phyloP scores from a whole-genome alignment of 805 yeast species.

The Starmerella riodocensis region DNA sequence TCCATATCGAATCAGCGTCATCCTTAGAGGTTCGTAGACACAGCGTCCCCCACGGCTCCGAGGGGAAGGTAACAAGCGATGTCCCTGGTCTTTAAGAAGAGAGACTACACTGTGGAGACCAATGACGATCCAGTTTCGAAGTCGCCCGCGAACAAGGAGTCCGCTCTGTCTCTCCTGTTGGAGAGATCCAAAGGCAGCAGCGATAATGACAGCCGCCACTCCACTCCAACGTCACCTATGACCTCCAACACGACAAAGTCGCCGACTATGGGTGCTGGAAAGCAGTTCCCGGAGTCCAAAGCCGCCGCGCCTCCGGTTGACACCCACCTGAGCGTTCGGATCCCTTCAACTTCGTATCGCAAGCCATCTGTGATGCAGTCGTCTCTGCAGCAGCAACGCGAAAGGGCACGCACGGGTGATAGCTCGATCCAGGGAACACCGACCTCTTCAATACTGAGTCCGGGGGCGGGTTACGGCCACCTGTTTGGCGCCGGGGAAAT shows the following conservation, averaged over 20 bases:
- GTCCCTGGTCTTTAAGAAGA: constrained; percentile 17
- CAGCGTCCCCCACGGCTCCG: background rate
- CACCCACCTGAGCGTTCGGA: constrained; percentile 10
- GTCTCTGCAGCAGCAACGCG: constrained; percentile 16
- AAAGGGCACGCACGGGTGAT: constrained; percentile 31
- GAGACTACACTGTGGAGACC: constrained; percentile 10
- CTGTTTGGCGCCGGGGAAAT: constrained; percentile 24
- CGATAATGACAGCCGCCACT: background rate
- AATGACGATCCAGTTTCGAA: background rate
- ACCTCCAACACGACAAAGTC: constrained; percentile 1
- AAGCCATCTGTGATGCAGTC: constrained; percentile 12
- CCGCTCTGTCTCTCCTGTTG: constrained; percentile 20
- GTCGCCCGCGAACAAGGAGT: constrained; percentile 9
- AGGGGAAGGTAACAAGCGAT: no score
- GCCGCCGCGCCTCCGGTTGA: constrained; percentile 2
- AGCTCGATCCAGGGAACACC: constrained; percentile 22
- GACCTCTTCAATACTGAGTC: constrained; percentile 10
- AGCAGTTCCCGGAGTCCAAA: background rate
- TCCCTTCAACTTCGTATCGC: constrained; percentile 16
- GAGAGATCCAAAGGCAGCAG: constrained; percentile 12
- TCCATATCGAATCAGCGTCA: no score
- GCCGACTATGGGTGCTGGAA: background rate
- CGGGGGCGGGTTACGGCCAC: constrained; percentile 21
- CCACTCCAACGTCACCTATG: constrained; percentile 2
- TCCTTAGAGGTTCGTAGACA: background rate